A percentile compares a stretch with the other conserved stretches of the same genome.
phyloP scores from a whole-genome alignment of 139 green algal genomes.

The Chlorella sp. region DNA sequence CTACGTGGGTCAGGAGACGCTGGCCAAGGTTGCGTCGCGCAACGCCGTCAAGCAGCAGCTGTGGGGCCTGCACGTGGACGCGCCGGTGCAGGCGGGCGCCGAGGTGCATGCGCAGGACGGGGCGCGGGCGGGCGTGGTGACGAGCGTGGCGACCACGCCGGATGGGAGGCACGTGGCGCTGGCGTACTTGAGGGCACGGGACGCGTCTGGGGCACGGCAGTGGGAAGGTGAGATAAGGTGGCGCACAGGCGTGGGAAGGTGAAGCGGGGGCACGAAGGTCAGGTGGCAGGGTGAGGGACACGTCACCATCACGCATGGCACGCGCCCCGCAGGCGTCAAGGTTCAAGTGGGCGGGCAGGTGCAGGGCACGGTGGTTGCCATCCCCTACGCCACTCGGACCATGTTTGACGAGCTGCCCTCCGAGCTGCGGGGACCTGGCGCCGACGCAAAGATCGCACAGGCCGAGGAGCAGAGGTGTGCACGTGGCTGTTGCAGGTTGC shows the following conservation, averaged over 20 bases:
- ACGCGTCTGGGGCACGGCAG: constrained; percentile 24
- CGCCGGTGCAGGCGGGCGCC: constrained; percentile 25
- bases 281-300: neutral
- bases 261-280: neutral
- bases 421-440: neutral
- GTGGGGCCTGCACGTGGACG: constrained; percentile 54
- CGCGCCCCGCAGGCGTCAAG: neutral
- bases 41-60: constrained; percentile 64
- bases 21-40: constrained; percentile 56
- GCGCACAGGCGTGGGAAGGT: too few species aligned
- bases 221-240: constrained; percentile 25
- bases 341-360: constrained; percentile 24
- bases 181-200: constrained; percentile 45
- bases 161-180: constrained; percentile 39
- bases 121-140: constrained; percentile 28
- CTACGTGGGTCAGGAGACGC: constrained; percentile 62
- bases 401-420: neutral
- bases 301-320: too few species aligned
- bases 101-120: neutral
- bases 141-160: constrained; percentile 22
- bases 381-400: constrained; percentile 24
- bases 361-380: constrained; percentile 18
- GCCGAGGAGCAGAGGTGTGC: constrained; percentile 10
- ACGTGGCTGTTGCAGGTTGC: neutral
- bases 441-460: neutral